Base-by-base conservation (phyloP, 2,329 filamentous ascomycete species). In the Colletotrichum brevisporum region DNA sequence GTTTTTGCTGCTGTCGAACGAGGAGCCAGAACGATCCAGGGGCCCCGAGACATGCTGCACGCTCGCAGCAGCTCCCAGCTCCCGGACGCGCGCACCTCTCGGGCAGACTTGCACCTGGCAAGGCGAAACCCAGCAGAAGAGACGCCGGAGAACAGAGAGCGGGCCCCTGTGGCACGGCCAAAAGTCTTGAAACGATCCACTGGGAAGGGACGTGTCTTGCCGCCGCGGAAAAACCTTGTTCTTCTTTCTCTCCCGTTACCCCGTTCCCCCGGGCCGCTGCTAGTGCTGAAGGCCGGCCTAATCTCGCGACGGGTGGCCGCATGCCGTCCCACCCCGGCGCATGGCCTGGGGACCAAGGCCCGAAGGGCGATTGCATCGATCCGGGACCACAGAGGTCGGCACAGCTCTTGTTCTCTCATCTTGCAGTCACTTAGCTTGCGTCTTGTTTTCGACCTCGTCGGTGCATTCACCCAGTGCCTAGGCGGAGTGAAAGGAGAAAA, bases 291-390 rank as follows among this genome's bases (percentile, higher is more conserved):
- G 39, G 53, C 27, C 54, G 21, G 31, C 60, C 65, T 68, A 31
- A 64, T 65, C 48, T 57, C 53, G 39, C 27, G 41, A 59, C 60
- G 48, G 60, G 18, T 21, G 15, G 18, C 13, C 21, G 50, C 21
- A 36, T 56, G 1, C 31, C 21, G 48, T 26, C 43, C 21, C n/a
- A 50, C 43, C 12, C 9, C 21, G n/a, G n/a, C 15, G 60, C 61
- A 65, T 43, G 39, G 13, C 31, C 31, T 48, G 60, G 53, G 24
- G 31, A 24, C 53, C 48, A n/a, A 27, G 31, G 6, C 24, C 9
- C 9, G 16, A 54, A 58, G 65, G 60, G 54, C 41, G 48, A 58
- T 53, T 68, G 60, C 60, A 68, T 68, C 21, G 31, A 50, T 54
- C 18, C 43, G 27, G n/a, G 39, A 39, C n/a, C 18, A 18, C 63